Conservation (phyloP, 1,284 basidiomycete species). For the Moesziomyces globuligerus region DNA sequence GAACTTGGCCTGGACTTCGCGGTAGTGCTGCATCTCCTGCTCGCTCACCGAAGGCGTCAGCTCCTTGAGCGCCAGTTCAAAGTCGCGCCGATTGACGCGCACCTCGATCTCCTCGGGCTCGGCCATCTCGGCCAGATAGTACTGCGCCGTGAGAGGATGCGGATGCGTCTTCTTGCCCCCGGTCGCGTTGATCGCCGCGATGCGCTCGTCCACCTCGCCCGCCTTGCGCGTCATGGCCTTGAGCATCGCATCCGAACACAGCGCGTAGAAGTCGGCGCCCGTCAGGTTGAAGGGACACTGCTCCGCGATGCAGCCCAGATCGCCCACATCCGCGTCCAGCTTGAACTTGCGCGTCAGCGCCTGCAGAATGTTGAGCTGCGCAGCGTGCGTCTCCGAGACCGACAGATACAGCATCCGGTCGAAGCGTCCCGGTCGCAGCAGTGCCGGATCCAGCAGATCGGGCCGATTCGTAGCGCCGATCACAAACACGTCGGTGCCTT, state of each 20-base stretch:
- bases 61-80: conserved; percentile 78
- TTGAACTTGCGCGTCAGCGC: conserved; percentile 93
- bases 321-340: conserved; percentile 75
- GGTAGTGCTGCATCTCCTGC: conserved; percentile 89
- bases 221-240: conserved; percentile 94
- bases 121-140: conserved; percentile 89
- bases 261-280: conserved; percentile 94
- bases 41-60: conserved; percentile 88
- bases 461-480: conserved; percentile 70
- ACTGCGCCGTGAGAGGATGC: conserved; percentile 85
- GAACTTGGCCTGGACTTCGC: conserved; percentile 79
- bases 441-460: conserved; percentile 69
- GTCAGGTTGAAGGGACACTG: conserved; percentile 82
- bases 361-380: conserved; percentile 86
- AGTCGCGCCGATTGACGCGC: conserved; percentile 79
- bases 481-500: conserved; percentile 69
- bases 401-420: conserved; percentile 97
- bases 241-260: conserved; percentile 95
- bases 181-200: conserved; percentile 54
- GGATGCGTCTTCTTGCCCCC: conserved; percentile 70
- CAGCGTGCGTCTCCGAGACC: conserved; percentile 86
- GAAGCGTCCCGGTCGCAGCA: conserved; percentile 75
- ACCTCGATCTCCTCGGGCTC: conserved; percentile 78
- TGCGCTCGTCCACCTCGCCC: conserved; percentile 73
- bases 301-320: conserved; percentile 77